Percentiles rank a stretch among this genome's conserved stretches.
Conservation (phyloP, 1,284 basidiomycete genomes). For the Malassezia caprae region DNA sequence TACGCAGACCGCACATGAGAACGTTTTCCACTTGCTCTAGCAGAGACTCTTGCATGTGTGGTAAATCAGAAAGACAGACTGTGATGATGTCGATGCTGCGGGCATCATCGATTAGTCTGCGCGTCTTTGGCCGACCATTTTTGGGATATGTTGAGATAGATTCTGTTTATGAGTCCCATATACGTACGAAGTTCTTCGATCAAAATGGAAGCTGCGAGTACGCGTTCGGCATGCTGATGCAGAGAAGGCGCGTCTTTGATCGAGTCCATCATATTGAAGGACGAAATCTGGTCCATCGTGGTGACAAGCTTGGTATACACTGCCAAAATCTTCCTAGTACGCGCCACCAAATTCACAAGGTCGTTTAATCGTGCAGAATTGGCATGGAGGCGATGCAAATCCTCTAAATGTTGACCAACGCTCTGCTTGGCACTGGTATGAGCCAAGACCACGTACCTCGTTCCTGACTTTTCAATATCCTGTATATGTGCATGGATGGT, state of each 20-base stretch:
- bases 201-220: neutral
- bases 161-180: neutral
- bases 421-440: constrained; percentile 4
- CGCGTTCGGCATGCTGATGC: constrained; percentile 5
- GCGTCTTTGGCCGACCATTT: neutral
- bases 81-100: neutral
- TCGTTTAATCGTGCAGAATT: neutral
- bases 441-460: neutral
- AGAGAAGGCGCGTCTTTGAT: neutral
- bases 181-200: neutral
- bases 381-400: neutral
- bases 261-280: neutral
- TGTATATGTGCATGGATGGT: neutral
- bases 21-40: constrained; percentile 7
- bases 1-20: constrained; percentile 10
- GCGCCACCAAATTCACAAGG: neutral
- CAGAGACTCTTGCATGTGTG: neutral
- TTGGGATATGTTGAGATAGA: neutral
- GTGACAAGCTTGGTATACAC: neutral
- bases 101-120: neutral
- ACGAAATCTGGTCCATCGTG: constrained; percentile 6
- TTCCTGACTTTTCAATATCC: neutral
- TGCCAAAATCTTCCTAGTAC: neutral
- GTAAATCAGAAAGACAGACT: neutral
- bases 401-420: neutral